Evolutionary conservation across 768 basidiomycete species (phyloP), one percentile per base, ranked within the genome.

Genomic region (Trametes punicea): DNA sequence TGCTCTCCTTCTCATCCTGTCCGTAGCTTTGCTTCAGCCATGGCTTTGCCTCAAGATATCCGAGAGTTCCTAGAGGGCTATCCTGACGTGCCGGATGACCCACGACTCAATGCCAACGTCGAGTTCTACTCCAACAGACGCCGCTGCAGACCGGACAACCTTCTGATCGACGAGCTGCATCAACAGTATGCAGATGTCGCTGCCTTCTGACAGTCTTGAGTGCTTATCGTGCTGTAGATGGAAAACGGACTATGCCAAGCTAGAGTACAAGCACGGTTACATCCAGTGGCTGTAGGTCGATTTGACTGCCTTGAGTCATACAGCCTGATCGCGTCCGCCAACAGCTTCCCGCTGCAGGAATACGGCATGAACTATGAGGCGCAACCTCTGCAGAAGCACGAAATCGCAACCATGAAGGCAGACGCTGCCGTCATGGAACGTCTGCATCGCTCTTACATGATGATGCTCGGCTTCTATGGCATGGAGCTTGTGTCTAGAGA

Each of bases 381-480:
- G 0, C 83, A 85, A 63, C 82, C 84, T 30, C 77, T 90, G 34
- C 82, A 85, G 64, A 73, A 65, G 13, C 86, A 88, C 64, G 88
- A 90, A 69, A 77, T 83, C 41, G 64, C 70, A 11, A 67, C 73
- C 31, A 85, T 89, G 78, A 83, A 74, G 62, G 69, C 70, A 13
- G 75, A 82, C 65, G 62, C 75, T 27, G 60, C 62, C 36, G 74
- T 85, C 40, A 68, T 83, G 45, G 58, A 70, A 54, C 80, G 85
- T 34, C 62, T 89, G 27, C 51, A 83, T 4, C 69, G 68, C 26
- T 88, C 88, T 18, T 90, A 89, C 68, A 72, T 69, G 59, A 77
- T 90, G 62, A 88, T 92, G 84, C 78, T 90, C 25, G 85, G 87
- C 67, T 90, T 90, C 71, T 90, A 88, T 65, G 88, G 88, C 21